Base-by-base conservation (phyloP, 345 rosid species). In the Draba incana region DNA sequence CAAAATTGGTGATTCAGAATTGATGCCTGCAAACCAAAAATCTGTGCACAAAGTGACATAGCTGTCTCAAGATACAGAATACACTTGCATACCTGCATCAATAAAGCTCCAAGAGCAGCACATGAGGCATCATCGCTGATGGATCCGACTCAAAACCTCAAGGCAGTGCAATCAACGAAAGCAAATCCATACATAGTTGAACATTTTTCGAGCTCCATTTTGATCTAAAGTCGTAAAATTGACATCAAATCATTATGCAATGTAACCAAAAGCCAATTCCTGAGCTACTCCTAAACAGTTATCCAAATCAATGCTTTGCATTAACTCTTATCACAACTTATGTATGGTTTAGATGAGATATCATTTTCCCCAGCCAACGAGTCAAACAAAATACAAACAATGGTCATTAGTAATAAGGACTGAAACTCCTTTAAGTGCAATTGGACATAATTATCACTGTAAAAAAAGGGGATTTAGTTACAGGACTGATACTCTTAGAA, bases 111-210 rank as follows among this genome's bases (percentile, higher is more conserved):
- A 67, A 93, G 74, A 70, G 89, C 85, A 68, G 92, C 83, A 77
- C 80, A 87, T 0, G 98, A 90, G 42, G 88, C 80, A 81, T 90
- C 97, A 74, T 88, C 96, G 6, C 41, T 69, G 54, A 88, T 77
- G 60, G 87, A 82, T 67, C 97, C 98, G 48, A 90, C 86, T 97
- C 96, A 93, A 82, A 90, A 82, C 73, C 80, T 84, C 65, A 88
- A 76, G 71, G 97, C 84, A 74, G 97, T 94, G 78, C 98, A 93
- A 74, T 93, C 98, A 79, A 88, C 92, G 59, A 93, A 93, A 78
- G 97, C 97, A 84, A 90, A 90, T 38, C 98, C 97, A 82, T 83
- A 90, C 31, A 57, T 74, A 56, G 77, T 78, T 76, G 85, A 81
- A 70, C 84, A 62, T 59, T 71, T 70, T 48, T 82, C 85, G 2